phyloP scores from a whole-genome alignment of 139 green algal genomes.

The Spirogloea muscicola region DNA sequence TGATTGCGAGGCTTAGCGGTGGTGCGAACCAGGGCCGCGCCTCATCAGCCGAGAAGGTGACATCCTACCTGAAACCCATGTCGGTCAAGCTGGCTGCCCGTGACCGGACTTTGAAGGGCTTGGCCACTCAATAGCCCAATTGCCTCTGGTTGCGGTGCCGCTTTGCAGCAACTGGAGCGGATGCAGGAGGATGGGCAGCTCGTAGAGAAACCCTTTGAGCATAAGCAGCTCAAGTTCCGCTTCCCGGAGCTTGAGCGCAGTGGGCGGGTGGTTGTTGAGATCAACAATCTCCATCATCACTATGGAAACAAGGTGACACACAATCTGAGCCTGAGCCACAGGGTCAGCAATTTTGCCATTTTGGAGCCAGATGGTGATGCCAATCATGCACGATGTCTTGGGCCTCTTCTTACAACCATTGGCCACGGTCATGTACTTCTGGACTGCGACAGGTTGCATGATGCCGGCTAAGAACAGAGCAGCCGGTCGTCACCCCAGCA shows the following conservation, averaged over 20 bases:
- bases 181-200: slow-evolving; percentile 54
- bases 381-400: too few species aligned
- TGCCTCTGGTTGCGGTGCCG: slow-evolving; percentile 5
- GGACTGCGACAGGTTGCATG: too few species aligned
- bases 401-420: too few species aligned
- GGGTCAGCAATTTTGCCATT: too few species aligned
- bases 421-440: too few species aligned
- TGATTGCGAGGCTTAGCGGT: slow-evolving; percentile 65
- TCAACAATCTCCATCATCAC: slow-evolving; percentile 70
- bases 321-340: too few species aligned
- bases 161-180: slow-evolving; percentile 63
- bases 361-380: too few species aligned
- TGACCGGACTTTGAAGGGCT: too few species aligned
- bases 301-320: slow-evolving; percentile 72
- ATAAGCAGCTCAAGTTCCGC: slow-evolving; percentile 64
- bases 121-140: background rate
- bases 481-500: too few species aligned
- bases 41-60: slow-evolving; percentile 79
- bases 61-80: too few species aligned
- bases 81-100: too few species aligned
- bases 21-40: slow-evolving; percentile 71
- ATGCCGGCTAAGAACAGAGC: too few species aligned
- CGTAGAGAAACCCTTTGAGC: slow-evolving; percentile 59
- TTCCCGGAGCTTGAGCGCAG: slow-evolving; percentile 44
- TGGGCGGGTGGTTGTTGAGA: slow-evolving; percentile 32